phyloP scores from a whole-genome alignment of 169 alveolate genomes.

The Eimeria acervulina region DNA sequence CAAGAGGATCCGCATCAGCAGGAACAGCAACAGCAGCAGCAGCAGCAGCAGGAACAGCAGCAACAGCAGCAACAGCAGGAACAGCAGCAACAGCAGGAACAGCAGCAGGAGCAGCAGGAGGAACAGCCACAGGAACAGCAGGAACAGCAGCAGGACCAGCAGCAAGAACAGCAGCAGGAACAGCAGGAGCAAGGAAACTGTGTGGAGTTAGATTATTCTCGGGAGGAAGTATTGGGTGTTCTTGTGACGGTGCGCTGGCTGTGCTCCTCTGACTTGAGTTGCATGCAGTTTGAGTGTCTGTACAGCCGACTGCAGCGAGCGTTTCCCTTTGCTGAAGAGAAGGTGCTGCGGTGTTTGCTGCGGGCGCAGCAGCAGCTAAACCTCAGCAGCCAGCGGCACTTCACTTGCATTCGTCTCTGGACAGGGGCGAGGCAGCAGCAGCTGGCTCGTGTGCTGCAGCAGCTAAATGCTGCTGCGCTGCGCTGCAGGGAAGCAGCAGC shows the following conservation, averaged over 20 bases:
- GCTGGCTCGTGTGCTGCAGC: neutral
- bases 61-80: neutral
- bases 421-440: neutral
- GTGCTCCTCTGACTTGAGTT: neutral
- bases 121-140: no score
- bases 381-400: neutral
- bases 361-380: constrained; percentile 35
- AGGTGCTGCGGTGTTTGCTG: neutral
- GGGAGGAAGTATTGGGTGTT: neutral
- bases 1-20: neutral
- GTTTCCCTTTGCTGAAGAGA: constrained; percentile 11
- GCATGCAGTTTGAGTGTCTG: neutral
- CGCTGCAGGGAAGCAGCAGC: neutral
- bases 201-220: neutral
- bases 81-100: neutral
- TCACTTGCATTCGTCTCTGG: constrained; percentile 38
- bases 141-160: neutral
- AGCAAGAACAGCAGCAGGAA: neutral
- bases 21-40: no score
- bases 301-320: constrained; percentile 21
- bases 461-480: neutral
- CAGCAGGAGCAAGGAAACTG: neutral
- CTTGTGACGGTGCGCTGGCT: constrained; percentile 30
- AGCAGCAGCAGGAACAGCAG: no score
- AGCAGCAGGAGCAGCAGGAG: neutral